phyloP scores from a whole-genome alignment of 2,329 filamentous ascomycete species.

The Sarocladiaceae sp. region DNA sequence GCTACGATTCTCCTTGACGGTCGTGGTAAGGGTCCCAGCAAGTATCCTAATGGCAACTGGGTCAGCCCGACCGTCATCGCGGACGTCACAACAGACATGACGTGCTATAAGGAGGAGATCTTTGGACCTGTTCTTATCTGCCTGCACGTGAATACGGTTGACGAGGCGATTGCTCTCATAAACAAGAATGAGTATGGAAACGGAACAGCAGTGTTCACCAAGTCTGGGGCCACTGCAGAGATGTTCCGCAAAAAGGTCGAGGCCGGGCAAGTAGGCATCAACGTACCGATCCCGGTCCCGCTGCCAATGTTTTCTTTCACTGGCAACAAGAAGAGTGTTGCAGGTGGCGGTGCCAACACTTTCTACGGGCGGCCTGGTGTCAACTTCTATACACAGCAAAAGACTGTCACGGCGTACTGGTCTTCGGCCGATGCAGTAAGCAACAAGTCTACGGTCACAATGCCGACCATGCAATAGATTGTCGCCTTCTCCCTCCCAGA shows the following conservation, averaged over 20 bases:
- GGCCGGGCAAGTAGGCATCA: constrained; percentile 71
- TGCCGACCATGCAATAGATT: constrained; percentile 54
- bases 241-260: constrained; percentile 68
- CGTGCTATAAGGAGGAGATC: constrained; percentile 71
- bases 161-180: constrained; percentile 67
- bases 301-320: constrained; percentile 60
- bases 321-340: constrained; percentile 73
- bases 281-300: too few relatives aligned
- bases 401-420: constrained; percentile 89
- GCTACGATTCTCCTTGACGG: constrained; percentile 64
- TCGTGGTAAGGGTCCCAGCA: constrained; percentile 60
- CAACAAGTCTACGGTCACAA: constrained; percentile 71
- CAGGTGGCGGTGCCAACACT: constrained; percentile 78
- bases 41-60: constrained; percentile 75
- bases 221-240: constrained; percentile 61
- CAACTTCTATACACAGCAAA: constrained; percentile 83
- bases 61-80: constrained; percentile 48
- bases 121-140: constrained; percentile 72
- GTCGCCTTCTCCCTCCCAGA: too few relatives aligned
- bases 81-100: constrained; percentile 34
- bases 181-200: constrained; percentile 76
- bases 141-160: constrained; percentile 62
- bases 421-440: constrained; percentile 49
- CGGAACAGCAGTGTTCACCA: constrained; percentile 69
- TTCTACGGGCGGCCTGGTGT: constrained; percentile 86